Evolutionary conservation across 1,139 yeast genomes (phyloP), one percentile per base, ranked within the genome.

Genomic region (Yamadazyma membranifaciens): DNA sequence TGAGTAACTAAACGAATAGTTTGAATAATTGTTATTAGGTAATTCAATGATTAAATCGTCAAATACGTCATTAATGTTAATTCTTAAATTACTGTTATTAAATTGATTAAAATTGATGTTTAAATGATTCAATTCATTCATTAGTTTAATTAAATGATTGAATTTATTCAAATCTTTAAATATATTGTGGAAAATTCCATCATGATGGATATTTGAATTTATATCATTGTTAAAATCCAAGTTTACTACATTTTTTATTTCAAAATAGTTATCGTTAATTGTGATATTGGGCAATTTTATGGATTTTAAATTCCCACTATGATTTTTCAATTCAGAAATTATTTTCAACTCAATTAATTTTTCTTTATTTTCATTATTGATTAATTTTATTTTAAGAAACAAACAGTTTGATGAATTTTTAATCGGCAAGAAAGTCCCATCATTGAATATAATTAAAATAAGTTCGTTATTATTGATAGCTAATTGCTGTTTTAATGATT

Each of bases 401-500:
- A 72, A 51, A 36, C 65, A 52, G 7, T 68, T 61, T 3, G 73
- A 56, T 3, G 74, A 65, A 37, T 63, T 64, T 17, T 55, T 42
- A 9, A 69, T 43, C 0, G 76, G 77, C 12, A 71, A 47, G 31
- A 69, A 57, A 13, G 57, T 49, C 30, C 63, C 62, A 38, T 64
- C 45, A 43, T 69, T 71, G 47, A 57, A 65, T 6, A 72, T 49
- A 38, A 65, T 57, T 32, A 69, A 56, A 3, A 60, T 51, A 3
- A 71, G 58, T 44, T 65, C 65, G 45, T 29, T 12, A 10, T 35
- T 64, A 20, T 7, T 20, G 24, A 20, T 20, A 7, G 24, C 7
- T 20, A 20, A 20, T 61, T 27, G 13, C n/a, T 27, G 14, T 27
- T 36, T 37, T 29, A 22, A 31, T 13, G 11, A 14, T 14, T 30